Base-by-base conservation (phyloP, 352 stramenopile genomes). In the Globisporangium cederbergense region DNA sequence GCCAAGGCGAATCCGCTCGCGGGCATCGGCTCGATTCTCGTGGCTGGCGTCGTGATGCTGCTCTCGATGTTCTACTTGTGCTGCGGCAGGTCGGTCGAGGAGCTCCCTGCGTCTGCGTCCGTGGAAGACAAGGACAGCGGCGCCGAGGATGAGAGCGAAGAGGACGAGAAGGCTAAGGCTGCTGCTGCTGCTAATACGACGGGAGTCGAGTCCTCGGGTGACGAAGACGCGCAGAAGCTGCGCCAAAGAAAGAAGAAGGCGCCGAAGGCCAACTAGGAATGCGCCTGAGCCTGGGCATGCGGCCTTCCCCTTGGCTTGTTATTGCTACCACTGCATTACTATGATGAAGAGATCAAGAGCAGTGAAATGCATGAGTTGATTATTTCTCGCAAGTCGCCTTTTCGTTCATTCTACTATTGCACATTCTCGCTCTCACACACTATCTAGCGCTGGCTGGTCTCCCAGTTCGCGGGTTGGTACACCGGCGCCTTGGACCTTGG, bases 171-270 rank as follows among this genome's bases (percentile, higher is more conserved):
- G 22, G 28, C 58, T 28, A 66, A 56, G 66, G 71, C 8, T 10
- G 10, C 16, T 22, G 42, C 40, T 46, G 40, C 42, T 47, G 32
- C 14, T 56, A 68, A 42, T 62, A 75, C 57, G 40, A 68, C 67
- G 20, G 79, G 78, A 64, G 66, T 46, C 50, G 67, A 71, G 47
- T 67, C 73, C 18, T 67, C 47, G 13, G 42, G 55, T 8, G 64
- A 70, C 51, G 58, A 75, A 62, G 52, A 74, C 63, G 62, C 77
- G 42, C 68, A 75, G 52, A 93, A 88, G 66, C 58, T 91, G 46
- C 82, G 85, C 51, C 85, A 90, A 72, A 81, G 85, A 65, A 92
- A 92, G 74, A 79, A 79, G 69, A 93, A 91, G 60, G 81, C 81
- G 10, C 85, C 85, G 18, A 83, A 86, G 54, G 81, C 81, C 42